Conservation (phyloP, 129 eudicot species). For the Ambrosia trifida region DNA sequence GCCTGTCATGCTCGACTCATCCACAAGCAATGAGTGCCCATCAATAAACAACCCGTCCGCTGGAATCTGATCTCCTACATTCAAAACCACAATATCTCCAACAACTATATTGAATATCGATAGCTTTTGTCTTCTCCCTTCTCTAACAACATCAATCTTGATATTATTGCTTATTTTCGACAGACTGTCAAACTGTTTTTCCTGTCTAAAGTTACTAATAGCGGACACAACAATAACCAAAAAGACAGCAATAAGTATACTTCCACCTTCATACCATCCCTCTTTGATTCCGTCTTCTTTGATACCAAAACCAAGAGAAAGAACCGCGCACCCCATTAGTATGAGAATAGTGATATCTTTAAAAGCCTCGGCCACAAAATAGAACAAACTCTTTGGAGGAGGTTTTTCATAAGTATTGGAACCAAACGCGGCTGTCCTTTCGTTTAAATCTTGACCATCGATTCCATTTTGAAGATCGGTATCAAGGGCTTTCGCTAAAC, state of each 20-base stretch:
- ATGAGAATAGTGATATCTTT: conserved; percentile 69
- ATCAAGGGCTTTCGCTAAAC: conserved; percentile 43
- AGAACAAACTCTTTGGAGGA: conserved; percentile 56
- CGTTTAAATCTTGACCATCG: conserved; percentile 32
- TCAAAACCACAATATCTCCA: conserved; percentile 64
- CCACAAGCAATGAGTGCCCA: conserved; percentile 72
- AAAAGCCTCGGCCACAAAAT: conserved; percentile 57
- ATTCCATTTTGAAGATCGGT: conserved; percentile 53
- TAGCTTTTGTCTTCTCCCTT: conserved; percentile 59
- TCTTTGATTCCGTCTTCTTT: conserved; percentile 56
- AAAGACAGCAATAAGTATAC: conserved; percentile 78
- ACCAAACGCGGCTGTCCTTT: conserved; percentile 44
- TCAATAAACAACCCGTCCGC: conserved; percentile 78
- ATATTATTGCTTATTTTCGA: conserved; percentile 70
- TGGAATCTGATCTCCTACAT: conserved; percentile 74
- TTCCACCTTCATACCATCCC: conserved; percentile 92
- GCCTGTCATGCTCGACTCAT: conserved; percentile 88
- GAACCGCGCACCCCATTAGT: conserved; percentile 60
- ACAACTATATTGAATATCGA: conserved; percentile 72
- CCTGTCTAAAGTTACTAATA: conserved; percentile 72
- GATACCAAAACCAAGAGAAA: conserved; percentile 76
- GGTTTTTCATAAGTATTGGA: conserved; percentile 64
- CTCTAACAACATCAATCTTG: conserved; percentile 54
- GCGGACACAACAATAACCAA: conserved; percentile 66
- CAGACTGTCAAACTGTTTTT: conserved; percentile 66